Evolutionary conservation across 257 asterid genomes (phyloP).

Genomic region (Ilex aquifolium): DNA sequence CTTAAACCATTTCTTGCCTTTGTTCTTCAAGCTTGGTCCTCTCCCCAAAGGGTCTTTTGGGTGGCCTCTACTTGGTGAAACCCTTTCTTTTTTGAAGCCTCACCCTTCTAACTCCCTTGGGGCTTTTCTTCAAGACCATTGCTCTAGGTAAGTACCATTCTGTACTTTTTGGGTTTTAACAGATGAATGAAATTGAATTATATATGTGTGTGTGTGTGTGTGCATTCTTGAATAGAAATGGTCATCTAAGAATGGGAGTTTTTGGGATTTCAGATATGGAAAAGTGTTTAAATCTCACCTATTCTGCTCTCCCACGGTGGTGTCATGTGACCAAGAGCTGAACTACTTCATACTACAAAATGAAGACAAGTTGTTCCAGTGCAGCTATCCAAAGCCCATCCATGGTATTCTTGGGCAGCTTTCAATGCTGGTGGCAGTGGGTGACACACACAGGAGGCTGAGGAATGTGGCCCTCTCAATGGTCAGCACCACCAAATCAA

Average conservation of each 20-base stretch:
- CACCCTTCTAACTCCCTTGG: slow-evolving; percentile 66
- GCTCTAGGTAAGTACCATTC: slow-evolving; percentile 43
- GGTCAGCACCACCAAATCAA: slow-evolving; percentile 49
- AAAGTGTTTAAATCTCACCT: slow-evolving; percentile 75
- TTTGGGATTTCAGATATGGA: slow-evolving; percentile 38
- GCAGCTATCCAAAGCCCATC: slow-evolving; percentile 71
- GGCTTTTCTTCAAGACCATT: slow-evolving; percentile 49
- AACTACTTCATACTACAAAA: slow-evolving; percentile 65
- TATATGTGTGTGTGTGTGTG: no score
- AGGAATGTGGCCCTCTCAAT: slow-evolving; percentile 67
- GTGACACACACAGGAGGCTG: slow-evolving; percentile 60
- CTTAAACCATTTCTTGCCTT: slow-evolving; percentile 60
- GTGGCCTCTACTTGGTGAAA: slow-evolving; percentile 74
- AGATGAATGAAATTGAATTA: no score
- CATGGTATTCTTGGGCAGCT: slow-evolving; percentile 63
- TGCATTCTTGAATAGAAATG: no score
- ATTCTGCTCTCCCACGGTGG: slow-evolving; percentile 65
- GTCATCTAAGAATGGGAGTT: not conserved
- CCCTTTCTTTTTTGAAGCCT: slow-evolving; percentile 61
- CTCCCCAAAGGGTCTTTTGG: slow-evolving; percentile 64
- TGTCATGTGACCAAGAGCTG: slow-evolving; percentile 71
- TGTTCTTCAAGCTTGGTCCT: slow-evolving; percentile 29
- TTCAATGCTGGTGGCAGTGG: slow-evolving; percentile 62
- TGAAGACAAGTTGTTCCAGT: slow-evolving; percentile 57
- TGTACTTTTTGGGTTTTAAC: not conserved